Percentiles rank a stretch among this genome's conserved stretches.
Conservation (phyloP, 495 filamentous ascomycete genomes). For the Penicillium crystallinum region DNA sequence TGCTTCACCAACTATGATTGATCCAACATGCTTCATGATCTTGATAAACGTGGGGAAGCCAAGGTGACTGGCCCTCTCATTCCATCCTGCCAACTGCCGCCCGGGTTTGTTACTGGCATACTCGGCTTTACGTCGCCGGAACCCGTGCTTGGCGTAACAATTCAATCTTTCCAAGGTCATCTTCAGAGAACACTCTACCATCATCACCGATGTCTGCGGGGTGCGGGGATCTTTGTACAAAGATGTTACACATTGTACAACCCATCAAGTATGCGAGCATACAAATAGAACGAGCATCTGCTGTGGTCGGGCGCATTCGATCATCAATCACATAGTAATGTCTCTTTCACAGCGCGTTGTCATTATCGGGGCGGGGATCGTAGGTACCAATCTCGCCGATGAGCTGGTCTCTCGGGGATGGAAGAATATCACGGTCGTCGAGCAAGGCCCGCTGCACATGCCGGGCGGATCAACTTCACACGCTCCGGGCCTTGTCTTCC, state of each 20-base stretch:
- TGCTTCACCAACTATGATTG: neutral
- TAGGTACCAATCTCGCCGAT: conserved; percentile 49
- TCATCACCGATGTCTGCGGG: neutral
- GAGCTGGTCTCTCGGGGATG: conserved; percentile 48
- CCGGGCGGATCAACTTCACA: conserved; percentile 51
- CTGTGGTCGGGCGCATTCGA: neutral
- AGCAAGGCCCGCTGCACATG: conserved; percentile 47
- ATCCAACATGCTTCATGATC: neutral
- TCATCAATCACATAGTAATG: conserved; percentile 9
- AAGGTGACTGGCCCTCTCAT: neutral
- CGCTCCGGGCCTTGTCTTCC: conserved; percentile 49
- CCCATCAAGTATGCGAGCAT: neutral
- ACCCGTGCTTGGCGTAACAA: conserved; percentile 7
- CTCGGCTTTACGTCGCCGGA: conserved; percentile 6
- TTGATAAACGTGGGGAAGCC: neutral
- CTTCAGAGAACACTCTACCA: neutral
- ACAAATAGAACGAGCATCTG: neutral
- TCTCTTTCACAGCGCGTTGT: conserved; percentile 32
- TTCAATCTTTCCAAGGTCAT: neutral
- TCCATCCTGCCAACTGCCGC: neutral
- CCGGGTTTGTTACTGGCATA: neutral
- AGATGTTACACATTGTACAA: neutral
- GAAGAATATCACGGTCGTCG: conserved; percentile 48
- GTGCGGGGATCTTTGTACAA: neutral
- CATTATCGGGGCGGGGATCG: conserved; percentile 51